Base-by-base conservation (phyloP, 2,329 filamentous ascomycete species). In the Xylaria sp. region DNA sequence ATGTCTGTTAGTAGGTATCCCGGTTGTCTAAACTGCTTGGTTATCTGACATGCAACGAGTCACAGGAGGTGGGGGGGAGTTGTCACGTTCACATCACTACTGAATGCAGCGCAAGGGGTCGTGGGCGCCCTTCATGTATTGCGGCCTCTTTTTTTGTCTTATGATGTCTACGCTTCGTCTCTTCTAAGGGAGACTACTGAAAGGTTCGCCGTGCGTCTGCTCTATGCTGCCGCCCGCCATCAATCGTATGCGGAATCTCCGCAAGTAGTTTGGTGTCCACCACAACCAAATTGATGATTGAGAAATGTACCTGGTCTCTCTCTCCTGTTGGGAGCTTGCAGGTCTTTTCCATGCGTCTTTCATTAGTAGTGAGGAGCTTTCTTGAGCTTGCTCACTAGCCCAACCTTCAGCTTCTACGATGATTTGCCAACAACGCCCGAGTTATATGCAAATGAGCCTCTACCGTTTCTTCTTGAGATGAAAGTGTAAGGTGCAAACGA, bases 351-450 rank as follows among this genome's bases (percentile, higher is more conserved):
- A 61, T 65, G 57, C 43, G 60, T 62, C 48, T 71, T 71, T 66
- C 43, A 65, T 70, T 70, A 71, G 67, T 66, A 65, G 56, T 30
- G 41, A 58, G 64, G 61, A 64, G 59, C 60, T 60, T 68, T 63
- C 45, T 53, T 53, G 36, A 66, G 67, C 57, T 65, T 60, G 65
- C 48, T 56, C 71, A 66, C 71, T 68, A 53, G 70, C 69, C 68
- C 68, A 41, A 60, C 66, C 68, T 72, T 62, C 65, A 70, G 64
- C 68, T 63, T 75, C 74, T 76, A 76, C 71, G 63, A 72, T 70
- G 68, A 68, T 68, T 73, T 75, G 71, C 72, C 74, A 72, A 73
- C 70, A 76, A 76, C 75, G 75, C 75, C 75, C 63, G 67, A 63
- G 67, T 67, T 70, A 65, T 73, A 76, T 76, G 75, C 74, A 76